Conservation (phyloP, 2,329 filamentous ascomycete genomes). For the Rhynchosporium graminicola region DNA sequence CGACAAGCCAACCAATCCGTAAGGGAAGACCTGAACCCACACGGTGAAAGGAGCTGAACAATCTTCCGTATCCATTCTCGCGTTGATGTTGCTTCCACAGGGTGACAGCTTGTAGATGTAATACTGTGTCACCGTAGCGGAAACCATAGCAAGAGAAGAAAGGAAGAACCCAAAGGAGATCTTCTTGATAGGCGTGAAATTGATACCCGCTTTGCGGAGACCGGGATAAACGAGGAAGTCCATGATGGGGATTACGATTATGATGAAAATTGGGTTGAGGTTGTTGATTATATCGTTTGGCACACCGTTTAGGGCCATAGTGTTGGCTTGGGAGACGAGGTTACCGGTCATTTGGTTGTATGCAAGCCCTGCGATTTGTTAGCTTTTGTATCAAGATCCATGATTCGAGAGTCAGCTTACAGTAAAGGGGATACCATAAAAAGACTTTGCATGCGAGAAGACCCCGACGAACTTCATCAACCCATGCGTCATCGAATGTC, state of each 20-base stretch:
- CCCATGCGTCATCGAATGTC: conserved; percentile 79
- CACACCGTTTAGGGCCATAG: conserved; percentile 52
- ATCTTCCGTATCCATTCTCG: conserved; percentile 42
- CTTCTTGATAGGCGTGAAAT: conserved; percentile 57
- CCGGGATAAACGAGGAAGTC: conserved; percentile 57
- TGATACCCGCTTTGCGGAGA: conserved; percentile 52
- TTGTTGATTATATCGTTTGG: conserved; percentile 63
- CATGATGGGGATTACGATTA: conserved; percentile 56
- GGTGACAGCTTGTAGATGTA: conserved; percentile 57
- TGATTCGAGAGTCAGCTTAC: not conserved
- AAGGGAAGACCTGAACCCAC: conserved; percentile 52
- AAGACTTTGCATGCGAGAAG: conserved; percentile 67
- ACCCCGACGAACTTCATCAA: conserved; percentile 62
- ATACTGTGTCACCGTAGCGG: conserved; percentile 57
- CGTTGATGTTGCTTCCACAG: conserved; percentile 51
- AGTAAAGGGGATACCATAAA: conserved; percentile 66
- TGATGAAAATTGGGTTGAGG: conserved; percentile 59
- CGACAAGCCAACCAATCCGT: conserved; percentile 55
- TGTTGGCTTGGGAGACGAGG: conserved; percentile 61
- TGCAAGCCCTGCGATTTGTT: not conserved
- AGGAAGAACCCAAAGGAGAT: conserved; percentile 59
- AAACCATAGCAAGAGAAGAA: conserved; percentile 54
- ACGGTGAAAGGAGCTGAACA: conserved; percentile 49
- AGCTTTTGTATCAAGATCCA: too few species aligned
- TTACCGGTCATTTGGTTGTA: conserved; percentile 65